Evolutionary conservation across 2,329 filamentous ascomycete genomes (phyloP), one percentile per base, ranked within the genome.

Genomic region (Elsinoe perseae): DNA sequence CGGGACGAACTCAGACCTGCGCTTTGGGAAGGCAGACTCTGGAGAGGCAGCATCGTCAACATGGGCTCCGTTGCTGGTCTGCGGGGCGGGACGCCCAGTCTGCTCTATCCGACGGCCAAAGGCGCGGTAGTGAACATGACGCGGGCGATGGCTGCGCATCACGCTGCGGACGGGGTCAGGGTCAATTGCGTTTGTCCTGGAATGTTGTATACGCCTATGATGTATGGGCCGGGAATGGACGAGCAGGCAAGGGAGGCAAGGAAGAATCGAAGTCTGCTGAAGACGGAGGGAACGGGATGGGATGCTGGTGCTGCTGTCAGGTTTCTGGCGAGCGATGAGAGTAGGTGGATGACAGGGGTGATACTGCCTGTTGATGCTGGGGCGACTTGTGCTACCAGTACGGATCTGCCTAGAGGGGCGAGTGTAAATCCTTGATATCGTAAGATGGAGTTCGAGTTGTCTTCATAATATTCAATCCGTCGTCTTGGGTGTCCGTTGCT

Each of bases 11-110:
- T 36, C 4, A 18, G 46, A 14, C 46, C 46, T 8, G 5, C 27
- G 18, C 30, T 53, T 3, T 53, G 50, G 50, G 14, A 23, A 5
- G 30, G 74, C 5, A 72, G 72, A 0, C 72, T 76, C 32, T 66
- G 64, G 61, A 71, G 73, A 56, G 79, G 80, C 5, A 73, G 68
- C 38, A 80, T 84, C 58, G 72, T 85, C 61, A 80, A 81, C 58
- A 80, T 86, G 73, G 79, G 78, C 2, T 80, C 75, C 46, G 82
- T 85, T 1, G 81, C 82, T 0, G 81, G 81, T 0, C 62, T 77
- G n/a, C 72, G 73, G 53, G 77, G 77, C 12, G 77, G 78, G 0
- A 79, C 76, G n/a, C 77, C 76, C 1, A 72, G 77, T 68, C 61
- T 80, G 30, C 64, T 79, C 3, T 80, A 80, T 66, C 78, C 77